Conservation (phyloP, 495 filamentous ascomycete species). For the Polyplosphaeria fusca region DNA sequence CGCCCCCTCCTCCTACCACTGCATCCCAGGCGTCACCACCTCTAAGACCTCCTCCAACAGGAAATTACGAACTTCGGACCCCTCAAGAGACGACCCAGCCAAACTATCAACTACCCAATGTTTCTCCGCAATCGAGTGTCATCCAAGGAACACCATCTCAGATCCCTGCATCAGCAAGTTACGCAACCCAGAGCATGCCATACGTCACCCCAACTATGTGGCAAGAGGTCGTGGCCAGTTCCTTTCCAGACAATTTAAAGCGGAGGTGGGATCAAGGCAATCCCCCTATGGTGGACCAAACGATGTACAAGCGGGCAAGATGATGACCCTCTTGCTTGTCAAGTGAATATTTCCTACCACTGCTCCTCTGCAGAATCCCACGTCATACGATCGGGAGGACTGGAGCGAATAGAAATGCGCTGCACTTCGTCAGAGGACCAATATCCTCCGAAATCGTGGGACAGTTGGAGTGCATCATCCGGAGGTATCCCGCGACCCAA, state of each 20-base stretch:
- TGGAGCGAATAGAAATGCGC: too few relatives aligned
- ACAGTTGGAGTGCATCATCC: too few relatives aligned
- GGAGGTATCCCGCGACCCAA: too few relatives aligned
- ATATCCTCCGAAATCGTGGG: too few relatives aligned
- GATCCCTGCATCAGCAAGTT: constrained; percentile 24
- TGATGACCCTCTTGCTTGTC: constrained; percentile 12
- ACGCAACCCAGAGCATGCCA: constrained; percentile 39
- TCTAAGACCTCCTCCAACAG: constrained; percentile 42
- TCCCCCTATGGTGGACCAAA: constrained; percentile 28
- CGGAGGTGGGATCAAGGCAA: constrained; percentile 61
- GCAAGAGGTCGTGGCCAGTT: constrained; percentile 90
- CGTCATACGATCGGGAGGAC: too few relatives aligned
- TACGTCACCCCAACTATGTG: constrained; percentile 93
- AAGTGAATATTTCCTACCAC: too few relatives aligned
- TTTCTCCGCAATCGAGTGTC: constrained; percentile 22
- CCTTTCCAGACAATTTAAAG: constrained; percentile 77
- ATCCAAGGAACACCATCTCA: constrained; percentile 18
- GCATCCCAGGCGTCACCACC: constrained; percentile 38
- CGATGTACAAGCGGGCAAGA: constrained; percentile 31
- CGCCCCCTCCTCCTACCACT: constrained; percentile 42
- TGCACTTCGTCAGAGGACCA: too few relatives aligned
- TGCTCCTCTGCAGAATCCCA: too few relatives aligned
- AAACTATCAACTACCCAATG: constrained; percentile 26
- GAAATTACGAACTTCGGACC: constrained; percentile 30
- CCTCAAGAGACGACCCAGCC: constrained; percentile 28